These are phyloP conservation scores for Amanita phalloides DNA, from an alignment of 768 basidiomycete genomes.

Conservation along the genomic window DNA sequence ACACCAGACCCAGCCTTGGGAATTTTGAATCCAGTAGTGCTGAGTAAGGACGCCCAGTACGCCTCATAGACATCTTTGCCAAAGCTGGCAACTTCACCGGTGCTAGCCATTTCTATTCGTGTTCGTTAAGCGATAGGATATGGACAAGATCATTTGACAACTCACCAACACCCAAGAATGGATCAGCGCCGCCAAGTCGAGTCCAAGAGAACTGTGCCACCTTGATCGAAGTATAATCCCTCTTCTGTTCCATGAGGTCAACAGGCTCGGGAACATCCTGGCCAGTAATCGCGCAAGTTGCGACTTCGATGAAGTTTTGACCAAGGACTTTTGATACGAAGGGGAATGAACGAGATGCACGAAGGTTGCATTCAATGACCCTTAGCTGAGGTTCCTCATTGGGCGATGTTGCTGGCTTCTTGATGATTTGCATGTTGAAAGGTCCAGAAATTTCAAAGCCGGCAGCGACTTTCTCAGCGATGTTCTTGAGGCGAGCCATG, in stretches of 20 bases:
- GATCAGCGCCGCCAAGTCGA: conserved; percentile 89
- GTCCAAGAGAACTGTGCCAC: conserved; percentile 99
- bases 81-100: conserved; percentile 95
- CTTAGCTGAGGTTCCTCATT: conserved; percentile 63
- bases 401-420: conserved; percentile 44
- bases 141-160: conserved; percentile 9
- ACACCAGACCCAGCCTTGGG: conserved; percentile 80
- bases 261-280: conserved; percentile 83
- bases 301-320: conserved; percentile 93
- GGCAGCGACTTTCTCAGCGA: conserved; percentile 88
- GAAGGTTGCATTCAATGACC: conserved; percentile 98
- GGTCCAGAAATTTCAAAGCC: conserved; percentile 97
- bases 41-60: conserved; percentile 90
- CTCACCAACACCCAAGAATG: conserved; percentile 90
- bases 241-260: conserved; percentile 82
- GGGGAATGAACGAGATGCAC: conserved; percentile 97
- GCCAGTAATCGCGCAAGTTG: conserved; percentile 78
- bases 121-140: background rate
- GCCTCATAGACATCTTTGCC: conserved; percentile 92
- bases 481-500: conserved; percentile 81
- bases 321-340: conserved; percentile 98
- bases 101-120: conserved; percentile 86
- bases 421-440: conserved; percentile 99
- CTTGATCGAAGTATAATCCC: conserved; percentile 93
- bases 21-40: conserved; percentile 91